Conservation (phyloP, 139 green algal genomes). For the Pycnococcus provasolii region DNA sequence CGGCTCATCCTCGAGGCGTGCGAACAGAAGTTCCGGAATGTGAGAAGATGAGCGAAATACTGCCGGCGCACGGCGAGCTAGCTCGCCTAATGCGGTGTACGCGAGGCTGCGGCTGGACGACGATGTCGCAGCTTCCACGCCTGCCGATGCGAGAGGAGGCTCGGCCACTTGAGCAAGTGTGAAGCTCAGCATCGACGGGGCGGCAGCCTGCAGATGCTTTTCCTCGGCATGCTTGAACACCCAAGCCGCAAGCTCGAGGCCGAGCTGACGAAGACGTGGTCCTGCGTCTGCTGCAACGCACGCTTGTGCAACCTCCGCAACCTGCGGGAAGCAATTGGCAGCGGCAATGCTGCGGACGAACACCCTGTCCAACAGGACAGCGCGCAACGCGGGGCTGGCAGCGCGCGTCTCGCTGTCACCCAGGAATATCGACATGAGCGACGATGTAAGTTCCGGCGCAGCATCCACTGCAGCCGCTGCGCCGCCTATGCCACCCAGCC, state of each 20-base stretch:
- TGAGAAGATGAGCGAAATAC: slow-evolving; percentile 25
- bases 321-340: slow-evolving; percentile 60
- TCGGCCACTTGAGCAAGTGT: too few species aligned
- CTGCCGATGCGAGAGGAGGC: too few species aligned
- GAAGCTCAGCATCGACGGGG: slow-evolving; percentile 12
- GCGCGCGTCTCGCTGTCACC: not conserved
- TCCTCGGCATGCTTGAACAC: slow-evolving; percentile 57
- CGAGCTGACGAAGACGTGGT: slow-evolving; percentile 14
- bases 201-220: slow-evolving; percentile 49
- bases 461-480: slow-evolving; percentile 1
- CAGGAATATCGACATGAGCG: slow-evolving; percentile 19
- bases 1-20: slow-evolving; percentile 47
- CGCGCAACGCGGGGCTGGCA: slow-evolving; percentile 32
- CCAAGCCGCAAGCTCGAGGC: slow-evolving; percentile 83
- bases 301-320: slow-evolving; percentile 28
- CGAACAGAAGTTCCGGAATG: slow-evolving; percentile 28
- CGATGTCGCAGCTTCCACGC: too few species aligned
- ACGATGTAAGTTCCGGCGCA: slow-evolving; percentile 8
- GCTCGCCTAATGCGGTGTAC: slow-evolving; percentile 62
- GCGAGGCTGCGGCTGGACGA: slow-evolving; percentile 46
- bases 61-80: slow-evolving; percentile 47
- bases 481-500: not conserved
- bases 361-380: slow-evolving; percentile 10
- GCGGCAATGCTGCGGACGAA: slow-evolving; percentile 54
- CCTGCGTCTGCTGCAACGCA: slow-evolving; percentile 13